Evolutionary conservation across 257 asterid species (phyloP).

Genomic region (Petunia axillaris): DNA sequence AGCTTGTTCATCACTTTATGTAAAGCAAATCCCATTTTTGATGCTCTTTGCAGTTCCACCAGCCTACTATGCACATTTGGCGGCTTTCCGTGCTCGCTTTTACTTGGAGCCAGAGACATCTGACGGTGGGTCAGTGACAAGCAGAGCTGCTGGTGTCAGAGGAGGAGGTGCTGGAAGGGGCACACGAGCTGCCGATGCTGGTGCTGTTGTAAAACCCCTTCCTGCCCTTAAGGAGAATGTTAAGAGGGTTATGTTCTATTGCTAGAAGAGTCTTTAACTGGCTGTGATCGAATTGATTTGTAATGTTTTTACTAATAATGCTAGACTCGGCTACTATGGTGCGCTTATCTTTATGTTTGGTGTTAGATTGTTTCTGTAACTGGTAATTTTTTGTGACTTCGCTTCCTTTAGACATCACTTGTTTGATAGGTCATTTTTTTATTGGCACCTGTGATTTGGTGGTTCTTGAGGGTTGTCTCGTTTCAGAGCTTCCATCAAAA

Average conservation of each 20-base stretch:
- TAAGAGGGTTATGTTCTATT: slow-evolving; percentile 90
- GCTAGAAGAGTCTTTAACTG: slow-evolving; percentile 34
- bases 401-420: too few relatives aligned
- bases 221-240: slow-evolving; percentile 95
- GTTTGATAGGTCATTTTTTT: too few relatives aligned
- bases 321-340: too few relatives aligned
- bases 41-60: slow-evolving; percentile 71
- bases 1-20: not conserved
- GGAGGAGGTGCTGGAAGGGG: slow-evolving; percentile 57
- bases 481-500: too few relatives aligned
- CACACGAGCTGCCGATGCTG: slow-evolving; percentile 54
- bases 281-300: too few relatives aligned
- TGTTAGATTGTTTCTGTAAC: too few relatives aligned
- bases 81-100: slow-evolving; percentile 95
- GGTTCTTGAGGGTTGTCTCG: too few relatives aligned
- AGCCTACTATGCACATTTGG: slow-evolving; percentile 92
- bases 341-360: too few relatives aligned
- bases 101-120: slow-evolving; percentile 93
- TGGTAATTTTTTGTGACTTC: too few relatives aligned
- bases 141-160: slow-evolving; percentile 61
- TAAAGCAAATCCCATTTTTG: not conserved
- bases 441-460: too few relatives aligned
- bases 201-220: slow-evolving; percentile 78
- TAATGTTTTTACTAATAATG: too few relatives aligned
- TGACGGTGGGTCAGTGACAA: slow-evolving; percentile 75